Evolutionary conservation across 495 filamentous ascomycete genomes (phyloP), one percentile per base, ranked within the genome.

Genomic region (Penicillium coprophilum): DNA sequence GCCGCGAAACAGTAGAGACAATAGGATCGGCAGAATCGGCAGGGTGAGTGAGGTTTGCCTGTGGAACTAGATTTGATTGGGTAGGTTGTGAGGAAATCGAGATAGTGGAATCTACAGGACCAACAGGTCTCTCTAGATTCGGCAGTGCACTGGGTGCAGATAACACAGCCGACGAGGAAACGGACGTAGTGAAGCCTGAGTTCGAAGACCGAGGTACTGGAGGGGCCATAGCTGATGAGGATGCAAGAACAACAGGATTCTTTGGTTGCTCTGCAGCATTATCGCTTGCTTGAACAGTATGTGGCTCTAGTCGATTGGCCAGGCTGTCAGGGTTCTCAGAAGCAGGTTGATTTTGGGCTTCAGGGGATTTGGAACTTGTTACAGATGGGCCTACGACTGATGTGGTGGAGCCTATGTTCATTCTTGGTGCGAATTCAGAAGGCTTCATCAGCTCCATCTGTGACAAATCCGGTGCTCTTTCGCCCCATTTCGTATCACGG

Each of bases 381-480:
- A 12, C 30, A 49, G 17, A 40, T 34, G 39, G 39, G n/a, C 46
- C 31, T 27, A 50, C 21, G 30, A n/a, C 30, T 44, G 43, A 31
- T 28, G 40, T 43, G 38, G 36, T 31, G 23, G 52, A 44, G 15
- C 34, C 39, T n/a, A 52, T 46, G 23, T 47, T 56, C 12, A 53
- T 46, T 32, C 51, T 47, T 28, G 61, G 32, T 17, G 51, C 41
- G 59, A 65, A 66, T n/a, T 77, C 67, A 31, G 70, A 63, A 27
- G 71, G 71, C 56, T 67, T 63, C 40, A 71, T 60, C 6, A 82
- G 64, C 9, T 77, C 58, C 21, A 82, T 46, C 28, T 73, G 57
- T 44, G 56, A 71, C 21, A 73, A 62, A 51, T 85, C 77, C 5
- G 77, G 79, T 13, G 69, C 71, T 4, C 64, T 64, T 51, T 83